phyloP scores from a whole-genome alignment of 345 rosid genomes.

The rapeseed (Brassica napus) region DNA sequence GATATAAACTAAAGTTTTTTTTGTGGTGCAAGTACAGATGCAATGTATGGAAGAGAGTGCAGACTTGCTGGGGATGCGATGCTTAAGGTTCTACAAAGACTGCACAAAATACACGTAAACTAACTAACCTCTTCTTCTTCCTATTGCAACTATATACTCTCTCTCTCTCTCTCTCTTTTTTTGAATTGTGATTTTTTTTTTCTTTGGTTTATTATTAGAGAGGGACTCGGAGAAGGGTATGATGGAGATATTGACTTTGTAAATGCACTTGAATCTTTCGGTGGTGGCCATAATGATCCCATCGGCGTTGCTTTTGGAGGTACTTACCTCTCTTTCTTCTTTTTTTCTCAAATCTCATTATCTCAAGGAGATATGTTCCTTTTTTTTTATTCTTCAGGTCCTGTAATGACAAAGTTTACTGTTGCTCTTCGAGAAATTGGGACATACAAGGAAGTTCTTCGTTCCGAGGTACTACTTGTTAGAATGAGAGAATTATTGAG shows the following conservation, averaged over 20 bases:
- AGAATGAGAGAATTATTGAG: too few species aligned
- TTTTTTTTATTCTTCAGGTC: slow-evolving; percentile 43
- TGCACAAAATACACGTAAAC: slow-evolving; percentile 63
- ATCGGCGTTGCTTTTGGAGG: slow-evolving; percentile 77
- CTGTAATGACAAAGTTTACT: slow-evolving; percentile 71
- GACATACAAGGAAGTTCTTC: slow-evolving; percentile 75
- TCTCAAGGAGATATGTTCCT: background rate
- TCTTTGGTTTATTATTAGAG: slow-evolving; percentile 41
- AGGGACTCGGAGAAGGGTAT: slow-evolving; percentile 69
- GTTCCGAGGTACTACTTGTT: slow-evolving; percentile 59
- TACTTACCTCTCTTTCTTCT: background rate
- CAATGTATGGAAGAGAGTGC: slow-evolving; percentile 69
- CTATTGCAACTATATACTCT: background rate
- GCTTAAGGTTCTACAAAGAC: slow-evolving; percentile 65
- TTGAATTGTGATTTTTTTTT: background rate
- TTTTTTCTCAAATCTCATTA: background rate
- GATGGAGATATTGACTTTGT: slow-evolving; percentile 66
- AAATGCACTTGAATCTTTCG: slow-evolving; percentile 70
- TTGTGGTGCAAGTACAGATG: slow-evolving; percentile 44
- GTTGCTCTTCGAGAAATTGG: slow-evolving; percentile 74
- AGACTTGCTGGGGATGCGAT: slow-evolving; percentile 55
- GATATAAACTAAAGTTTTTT: background rate
- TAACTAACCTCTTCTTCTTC: background rate
- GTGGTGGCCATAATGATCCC: slow-evolving; percentile 75
- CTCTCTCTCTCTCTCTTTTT: too few species aligned